These are phyloP conservation scores for Ophiosphaerella narmari DNA, from an alignment of 2,329 filamentous ascomycete genomes.

Conservation along the genomic window DNA sequence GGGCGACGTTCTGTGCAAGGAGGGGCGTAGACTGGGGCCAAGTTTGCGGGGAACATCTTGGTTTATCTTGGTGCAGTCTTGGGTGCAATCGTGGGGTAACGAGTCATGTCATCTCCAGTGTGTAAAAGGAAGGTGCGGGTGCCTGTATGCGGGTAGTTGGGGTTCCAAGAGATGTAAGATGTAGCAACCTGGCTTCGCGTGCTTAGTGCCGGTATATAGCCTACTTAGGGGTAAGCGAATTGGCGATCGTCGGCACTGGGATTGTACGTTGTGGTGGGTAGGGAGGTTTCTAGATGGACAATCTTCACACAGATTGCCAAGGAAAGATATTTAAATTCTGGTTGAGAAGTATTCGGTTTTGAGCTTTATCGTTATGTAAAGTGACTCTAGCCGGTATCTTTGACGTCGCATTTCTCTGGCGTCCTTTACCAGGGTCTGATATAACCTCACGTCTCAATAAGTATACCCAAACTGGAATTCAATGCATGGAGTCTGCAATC, in stretches of 20 bases:
- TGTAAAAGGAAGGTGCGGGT: background rate
- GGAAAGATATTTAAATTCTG: too few species aligned
- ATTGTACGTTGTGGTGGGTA: background rate
- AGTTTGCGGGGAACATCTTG: constrained; percentile 22
- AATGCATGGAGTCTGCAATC: too few species aligned
- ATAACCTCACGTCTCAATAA: too few species aligned
- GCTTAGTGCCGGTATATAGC: constrained; percentile 8
- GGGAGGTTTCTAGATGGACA: too few species aligned
- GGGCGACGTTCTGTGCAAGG: background rate
- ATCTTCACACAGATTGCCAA: too few species aligned
- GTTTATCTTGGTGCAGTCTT: constrained; percentile 7
- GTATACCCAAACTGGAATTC: too few species aligned
- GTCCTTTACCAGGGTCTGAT: too few species aligned
- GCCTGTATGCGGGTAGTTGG: background rate
- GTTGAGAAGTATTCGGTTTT: too few species aligned
- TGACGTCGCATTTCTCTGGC: too few species aligned
- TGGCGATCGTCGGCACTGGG: background rate
- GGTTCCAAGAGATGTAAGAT: constrained; percentile 3
- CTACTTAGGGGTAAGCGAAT: constrained; percentile 1
- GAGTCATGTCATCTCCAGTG: background rate
- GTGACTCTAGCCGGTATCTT: too few species aligned
- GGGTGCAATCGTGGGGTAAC: constrained; percentile 10
- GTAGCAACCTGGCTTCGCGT: background rate
- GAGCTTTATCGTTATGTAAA: too few species aligned
- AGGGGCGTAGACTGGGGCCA: constrained; percentile 7